Evolutionary conservation across 345 rosid genomes (phyloP), one percentile per base, ranked within the genome.

Genomic region (Carallia pectinifolia): DNA sequence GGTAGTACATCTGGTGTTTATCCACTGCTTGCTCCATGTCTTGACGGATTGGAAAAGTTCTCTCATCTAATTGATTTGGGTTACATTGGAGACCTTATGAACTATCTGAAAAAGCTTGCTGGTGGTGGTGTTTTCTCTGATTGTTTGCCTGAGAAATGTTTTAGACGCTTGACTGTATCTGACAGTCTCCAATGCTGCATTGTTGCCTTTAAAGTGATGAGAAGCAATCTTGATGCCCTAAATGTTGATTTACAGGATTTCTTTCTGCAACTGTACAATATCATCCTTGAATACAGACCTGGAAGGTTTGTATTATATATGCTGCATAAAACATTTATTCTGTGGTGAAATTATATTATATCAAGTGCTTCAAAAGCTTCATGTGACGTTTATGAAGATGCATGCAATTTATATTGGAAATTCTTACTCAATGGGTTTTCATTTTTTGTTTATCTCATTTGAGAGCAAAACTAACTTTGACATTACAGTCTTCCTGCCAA

Each of bases 211-310:
- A 92, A 83, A 86, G 96, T 92, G 74, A 95, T 92, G 96, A 92
- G 86, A 85, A 90, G 75, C 81, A 95, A 95, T 80, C 92, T 95
- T 33, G 92, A 92, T 77, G 99, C 97, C 72, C 77, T 90, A 80
- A 94, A 92, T 77, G 97, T 92, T 44, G 99, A 96, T 82, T 80
- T 96, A 75, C 98, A 96, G 75, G 97, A 87, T 40, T 90, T 92
- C 76, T 92, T 89, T 76, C 80, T 90, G 72, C 97, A 90, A 82
- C 88, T 96, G 38, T 96, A 90, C 88, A 96, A 89, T 79, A 88
- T 90, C 66, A 74, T 92, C 55, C 87, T 92, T 9, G 96, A 95
- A 75, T 96, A 89, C 76, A 88, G 94, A 67, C 96, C 99, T 78
- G 97, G 97, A 82, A 91, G 97, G 99, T 95, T 78, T 69, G 90